Evolutionary conservation across 352 stramenopile species (phyloP), one percentile per base, ranked within the genome.

Genomic region (Thalassiosira exigua): DNA sequence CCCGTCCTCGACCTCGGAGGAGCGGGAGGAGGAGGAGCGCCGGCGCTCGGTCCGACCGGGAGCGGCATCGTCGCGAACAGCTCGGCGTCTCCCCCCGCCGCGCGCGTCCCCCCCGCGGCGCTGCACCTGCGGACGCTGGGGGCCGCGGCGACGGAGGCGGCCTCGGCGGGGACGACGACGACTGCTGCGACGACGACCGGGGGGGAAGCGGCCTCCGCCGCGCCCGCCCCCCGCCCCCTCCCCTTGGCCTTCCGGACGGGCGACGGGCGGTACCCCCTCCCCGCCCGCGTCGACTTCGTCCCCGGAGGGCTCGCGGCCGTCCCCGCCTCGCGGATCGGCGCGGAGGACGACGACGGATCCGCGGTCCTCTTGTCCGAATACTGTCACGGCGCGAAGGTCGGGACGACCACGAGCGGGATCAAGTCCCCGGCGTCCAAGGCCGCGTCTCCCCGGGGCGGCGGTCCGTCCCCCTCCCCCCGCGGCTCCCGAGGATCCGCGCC

Each of bases 241-340:
- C 4, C 54, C 24, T n/a, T n/a, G 36, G 36, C 7, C 36, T 44
- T 14, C 4, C 27, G 42, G 53, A 51, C 7, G 54, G 17, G 22
- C 22, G 50, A 36, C 26, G 41, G 66, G 46, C n/a, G 39, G 0
- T 91, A 80, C 68, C 87, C 88, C 14, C 75, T 92, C 11, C 84
- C 86, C 0, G 88, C 82, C 7, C 86, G 87, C 64, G 75, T 89
- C 12, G 76, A 89, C 9, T 92, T 93, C 51, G 79, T 75, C 4
- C 88, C 88, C 4, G 88, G 88, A 7, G 88, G 88, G 42, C 54
- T 91, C 2, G 61, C 48, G 29, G 11, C 58, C 2, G 17, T 51
- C 4, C 36, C 19, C 29, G 42, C 48, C 42, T 65, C 14, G n/a
- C n/a, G 3, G 33, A 42, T 50, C 19, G 46, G 26, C 2, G 50